Percentiles rank a stretch among this genome's conserved stretches.
Conservation (phyloP, 768 basidiomycete genomes). For the Trametes punicea region DNA sequence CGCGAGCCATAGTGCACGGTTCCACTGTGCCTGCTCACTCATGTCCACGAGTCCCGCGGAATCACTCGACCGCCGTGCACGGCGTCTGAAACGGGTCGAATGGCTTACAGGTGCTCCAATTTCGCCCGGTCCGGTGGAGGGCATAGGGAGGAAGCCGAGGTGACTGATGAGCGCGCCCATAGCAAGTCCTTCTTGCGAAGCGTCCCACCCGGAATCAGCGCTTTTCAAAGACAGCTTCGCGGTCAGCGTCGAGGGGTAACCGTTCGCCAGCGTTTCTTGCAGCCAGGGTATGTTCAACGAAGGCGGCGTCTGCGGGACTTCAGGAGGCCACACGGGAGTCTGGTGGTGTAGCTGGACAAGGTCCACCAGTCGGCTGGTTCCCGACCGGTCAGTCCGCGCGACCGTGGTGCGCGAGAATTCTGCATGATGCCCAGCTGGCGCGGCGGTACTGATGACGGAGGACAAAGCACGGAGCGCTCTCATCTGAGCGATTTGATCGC, state of each 20-base stretch:
- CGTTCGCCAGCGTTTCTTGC: conserved; percentile 26
- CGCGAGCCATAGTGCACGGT: conserved; percentile 6
- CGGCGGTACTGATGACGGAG: background rate
- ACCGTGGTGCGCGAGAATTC: background rate
- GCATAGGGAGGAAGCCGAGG: conserved; percentile 38
- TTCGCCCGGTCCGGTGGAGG: background rate
- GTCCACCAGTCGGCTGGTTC: background rate
- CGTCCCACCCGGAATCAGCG: background rate
- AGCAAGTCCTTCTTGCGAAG: conserved; percentile 28
- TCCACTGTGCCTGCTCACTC: conserved; percentile 7
- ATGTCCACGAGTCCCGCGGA: background rate
- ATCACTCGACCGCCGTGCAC: background rate
- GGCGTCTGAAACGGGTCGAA: background rate
- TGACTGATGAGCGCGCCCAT: conserved; percentile 41
- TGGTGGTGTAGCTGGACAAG: background rate
- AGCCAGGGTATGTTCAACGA: conserved; percentile 37
- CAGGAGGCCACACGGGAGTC: background rate
- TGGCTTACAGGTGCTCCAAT: background rate
- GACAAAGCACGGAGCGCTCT: background rate
- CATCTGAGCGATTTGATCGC: background rate
- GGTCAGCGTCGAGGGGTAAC: conserved; percentile 25
- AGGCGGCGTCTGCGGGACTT: background rate
- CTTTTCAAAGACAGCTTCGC: conserved; percentile 17
- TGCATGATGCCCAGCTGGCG: background rate
- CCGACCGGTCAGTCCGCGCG: background rate